Evolutionary conservation across 2,329 filamentous ascomycete species (phyloP), one percentile per base, ranked within the genome.

Genomic region (Stachybotrys chartarum): DNA sequence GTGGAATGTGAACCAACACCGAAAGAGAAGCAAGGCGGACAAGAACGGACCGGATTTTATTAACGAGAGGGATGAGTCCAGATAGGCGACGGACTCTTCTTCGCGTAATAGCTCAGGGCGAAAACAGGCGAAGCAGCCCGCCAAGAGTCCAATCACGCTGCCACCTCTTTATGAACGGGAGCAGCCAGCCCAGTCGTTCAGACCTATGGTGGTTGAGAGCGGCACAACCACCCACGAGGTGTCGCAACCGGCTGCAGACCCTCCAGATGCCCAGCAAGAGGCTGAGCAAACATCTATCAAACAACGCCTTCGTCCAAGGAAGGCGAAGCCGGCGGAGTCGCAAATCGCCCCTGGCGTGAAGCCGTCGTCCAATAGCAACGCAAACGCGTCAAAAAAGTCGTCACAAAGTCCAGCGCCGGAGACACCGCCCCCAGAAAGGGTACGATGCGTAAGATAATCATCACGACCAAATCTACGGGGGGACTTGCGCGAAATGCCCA

Each of bases 1-100:
- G 1, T 84, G 81, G 81, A 81, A 79, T 50, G 71, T 75, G 10
- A 75, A 75, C 55, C 70, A 70, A 57, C 67, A 68, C 55, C 67
- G 71, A 48, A 73, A 73, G 59, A 65, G 68, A 59, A 66, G 68
- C 55, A 71, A 70, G 54, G 57, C 56, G 3, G 68, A 71, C 35
- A 69, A 67, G 59, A 64, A 67, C 51, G 71, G 64, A 58, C 61
- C 60, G 17, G 68, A 70, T 42, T 60, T 63, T 54, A 62, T 61
- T 51, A 66, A 66, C 60, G 70, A 72, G 57, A 64, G 69, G 61
- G 69, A 72, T 60, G 70, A 72, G 57, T 68, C 69, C 64, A 68
- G 70, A 70, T 72, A 72, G 70, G 63, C 61, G 66, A 64, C 56
- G 68, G 65, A 63, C 56, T 58, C 58, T 54, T 55, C 62, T 57